phyloP scores from a whole-genome alignment of 441 rosid genomes.

The Aquilaria agallochum region DNA sequence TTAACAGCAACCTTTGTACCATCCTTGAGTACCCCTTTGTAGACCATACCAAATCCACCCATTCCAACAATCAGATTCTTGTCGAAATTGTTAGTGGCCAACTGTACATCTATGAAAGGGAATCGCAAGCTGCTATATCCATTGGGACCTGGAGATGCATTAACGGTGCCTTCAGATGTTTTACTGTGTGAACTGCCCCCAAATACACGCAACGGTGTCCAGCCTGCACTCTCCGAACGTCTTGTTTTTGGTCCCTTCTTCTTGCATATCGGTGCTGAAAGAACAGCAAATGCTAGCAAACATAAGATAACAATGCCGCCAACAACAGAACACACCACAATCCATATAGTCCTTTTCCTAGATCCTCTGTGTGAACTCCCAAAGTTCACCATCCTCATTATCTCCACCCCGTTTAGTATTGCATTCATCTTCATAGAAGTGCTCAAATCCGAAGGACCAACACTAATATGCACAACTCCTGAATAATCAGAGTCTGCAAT shows the following conservation, averaged over 20 bases:
- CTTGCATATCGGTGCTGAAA: conserved; percentile 37
- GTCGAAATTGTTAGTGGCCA: conserved; percentile 74
- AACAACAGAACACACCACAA: conserved; percentile 47
- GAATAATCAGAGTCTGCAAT: conserved; percentile 50
- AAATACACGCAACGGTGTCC: conserved; percentile 71
- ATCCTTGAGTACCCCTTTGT: conserved; percentile 69
- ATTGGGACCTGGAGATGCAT: conserved; percentile 47
- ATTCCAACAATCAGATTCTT: conserved; percentile 61
- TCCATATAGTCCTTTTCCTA: conserved; percentile 46
- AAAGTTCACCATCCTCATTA: conserved; percentile 58
- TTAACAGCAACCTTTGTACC: conserved; percentile 77
- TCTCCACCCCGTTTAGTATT: conserved; percentile 81
- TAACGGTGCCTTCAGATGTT: conserved; percentile 57
- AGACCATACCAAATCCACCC: conserved; percentile 93
- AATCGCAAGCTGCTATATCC: conserved; percentile 57
- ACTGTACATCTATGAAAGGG: conserved; percentile 62
- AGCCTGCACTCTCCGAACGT: conserved; percentile 55
- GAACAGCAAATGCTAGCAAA: conserved; percentile 24
- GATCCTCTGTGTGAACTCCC: conserved; percentile 18
- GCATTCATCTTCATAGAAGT: conserved; percentile 46
- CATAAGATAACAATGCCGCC: conserved; percentile 48
- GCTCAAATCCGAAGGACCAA: conserved; percentile 84
- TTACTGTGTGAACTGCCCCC: conserved; percentile 67
- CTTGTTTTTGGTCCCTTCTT: conserved; percentile 40
- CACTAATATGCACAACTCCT: conserved; percentile 51